Base-by-base conservation (phyloP, 1,284 basidiomycete species). In the Apiotrichum gracile region DNA sequence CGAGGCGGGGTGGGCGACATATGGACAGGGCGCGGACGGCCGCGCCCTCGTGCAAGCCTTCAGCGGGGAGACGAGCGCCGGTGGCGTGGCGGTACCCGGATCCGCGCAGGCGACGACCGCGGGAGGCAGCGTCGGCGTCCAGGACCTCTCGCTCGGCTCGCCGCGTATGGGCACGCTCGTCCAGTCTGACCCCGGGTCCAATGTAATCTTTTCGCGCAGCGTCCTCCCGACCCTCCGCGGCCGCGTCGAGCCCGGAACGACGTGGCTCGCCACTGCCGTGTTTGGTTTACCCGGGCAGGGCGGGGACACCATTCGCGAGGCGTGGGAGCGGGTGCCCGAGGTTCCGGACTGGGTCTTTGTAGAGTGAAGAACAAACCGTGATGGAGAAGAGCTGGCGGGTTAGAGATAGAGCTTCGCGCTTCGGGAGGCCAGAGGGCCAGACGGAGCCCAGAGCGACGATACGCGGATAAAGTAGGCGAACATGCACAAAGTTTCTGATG, bases 1-100 rank as follows among this genome's bases (percentile, higher is more conserved):
- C 0, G 85, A 88, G 67, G 85, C 83, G 9, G 85, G 81, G 2
- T 88, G 83, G 69, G 82, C 85, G 40, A 82, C 85, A 22, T 84
- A 86, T 64, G 85, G 85, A 1, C 86, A 87, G 70, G 77, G 82
- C 5, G 69, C 72, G 42, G 81, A 85, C 64, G 83, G 82, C 13
- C 75, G 85, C 26, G 82, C 83, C 1, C 72, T 88, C 29, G 62
- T 73, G 4, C 70, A 69, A 47, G 65, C 62, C 10, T 73, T 71
- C 55, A 69, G 66, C 10, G 73, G 69, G 17, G 61, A 68, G 47
- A 66, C 50, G 52, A 62, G 60, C n/a, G 57, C 49, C 40, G 73
- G 69, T 8, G 69, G 68, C 2, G 55, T 69, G 37, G 66, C 70
- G 49, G 64, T 61, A 19, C 42, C 52, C 1, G 69, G 70, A 2